Conservation (phyloP, 2,329 filamentous ascomycete species). For the Tolypocladium capitatum region DNA sequence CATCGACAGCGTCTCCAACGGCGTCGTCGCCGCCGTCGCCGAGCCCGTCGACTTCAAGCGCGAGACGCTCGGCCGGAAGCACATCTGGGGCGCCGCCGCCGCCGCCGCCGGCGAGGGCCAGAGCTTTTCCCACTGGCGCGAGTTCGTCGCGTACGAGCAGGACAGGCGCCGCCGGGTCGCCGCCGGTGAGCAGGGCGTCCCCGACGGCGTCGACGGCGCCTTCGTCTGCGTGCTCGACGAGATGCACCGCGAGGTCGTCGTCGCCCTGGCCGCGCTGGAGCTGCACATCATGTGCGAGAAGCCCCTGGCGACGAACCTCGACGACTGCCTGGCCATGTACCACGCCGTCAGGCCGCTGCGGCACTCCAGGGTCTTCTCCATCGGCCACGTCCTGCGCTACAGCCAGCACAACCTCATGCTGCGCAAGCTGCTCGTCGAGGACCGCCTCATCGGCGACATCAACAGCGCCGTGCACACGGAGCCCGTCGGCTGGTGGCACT, state of each 20-base stretch:
- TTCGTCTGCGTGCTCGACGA: slow-evolving; percentile 69
- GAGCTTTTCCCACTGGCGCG: slow-evolving; percentile 59
- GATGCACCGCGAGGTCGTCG: slow-evolving; percentile 70
- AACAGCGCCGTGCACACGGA: slow-evolving; percentile 84
- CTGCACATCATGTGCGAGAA: slow-evolving; percentile 94
- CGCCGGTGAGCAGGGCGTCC: slow-evolving; percentile 31
- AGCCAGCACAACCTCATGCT: slow-evolving; percentile 84
- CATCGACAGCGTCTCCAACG: slow-evolving; percentile 50
- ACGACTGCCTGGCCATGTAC: slow-evolving; percentile 68
- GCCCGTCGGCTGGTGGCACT: slow-evolving; percentile 95
- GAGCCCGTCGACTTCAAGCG: slow-evolving; percentile 74
- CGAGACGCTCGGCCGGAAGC: slow-evolving; percentile 51
- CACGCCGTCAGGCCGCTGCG: slow-evolving; percentile 31
- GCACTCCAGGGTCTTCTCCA: slow-evolving; percentile 54
- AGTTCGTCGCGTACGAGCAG: slow-evolving; percentile 63
- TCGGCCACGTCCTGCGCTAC: slow-evolving; percentile 88
- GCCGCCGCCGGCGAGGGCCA: slow-evolving; percentile 43
- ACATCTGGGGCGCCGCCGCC: slow-evolving; percentile 54
- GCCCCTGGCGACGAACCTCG: slow-evolving; percentile 67
- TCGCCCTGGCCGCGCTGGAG: slow-evolving; percentile 53
- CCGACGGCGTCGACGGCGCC: slow-evolving; percentile 45
- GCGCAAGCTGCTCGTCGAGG: slow-evolving; percentile 60
- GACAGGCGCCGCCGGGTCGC: slow-evolving; percentile 40
- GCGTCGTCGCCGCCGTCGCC: slow-evolving; percentile 61
- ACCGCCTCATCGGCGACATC: slow-evolving; percentile 69